Conservation (phyloP, 306 rosid genomes). For the Canavalia ensiformis region DNA sequence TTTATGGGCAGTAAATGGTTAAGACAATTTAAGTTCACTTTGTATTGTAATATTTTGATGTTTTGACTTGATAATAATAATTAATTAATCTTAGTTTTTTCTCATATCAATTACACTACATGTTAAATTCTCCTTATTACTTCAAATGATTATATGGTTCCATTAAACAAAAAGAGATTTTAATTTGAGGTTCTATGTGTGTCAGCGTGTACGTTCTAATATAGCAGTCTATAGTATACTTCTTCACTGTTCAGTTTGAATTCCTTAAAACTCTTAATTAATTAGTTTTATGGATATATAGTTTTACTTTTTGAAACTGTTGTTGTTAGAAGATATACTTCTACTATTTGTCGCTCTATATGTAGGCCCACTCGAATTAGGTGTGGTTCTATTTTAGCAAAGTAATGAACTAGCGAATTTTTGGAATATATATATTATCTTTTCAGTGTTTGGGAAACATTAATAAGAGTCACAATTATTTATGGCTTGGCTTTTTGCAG, state of each 20-base stretch:
- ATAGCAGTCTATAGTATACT: no score
- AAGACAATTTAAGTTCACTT: not conserved
- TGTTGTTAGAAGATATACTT: not conserved
- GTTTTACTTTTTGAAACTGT: not conserved
- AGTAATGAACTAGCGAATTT: constrained; percentile 16
- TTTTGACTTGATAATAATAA: not conserved
- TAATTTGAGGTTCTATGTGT: no score
- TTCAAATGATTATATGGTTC: no score
- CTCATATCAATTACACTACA: no score
- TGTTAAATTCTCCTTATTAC: no score
- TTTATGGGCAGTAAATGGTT: not conserved
- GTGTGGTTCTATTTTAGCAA: not conserved
- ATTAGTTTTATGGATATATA: no score
- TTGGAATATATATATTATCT: not conserved
- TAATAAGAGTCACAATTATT: constrained; percentile 3
- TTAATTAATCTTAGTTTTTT: no score
- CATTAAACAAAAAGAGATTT: no score
- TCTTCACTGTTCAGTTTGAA: no score
- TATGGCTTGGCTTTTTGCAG: constrained; percentile 49
- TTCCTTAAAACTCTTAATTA: no score
- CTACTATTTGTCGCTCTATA: not conserved
- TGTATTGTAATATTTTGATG: not conserved
- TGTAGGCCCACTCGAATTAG: constrained; percentile 1
- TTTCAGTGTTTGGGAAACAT: not conserved
- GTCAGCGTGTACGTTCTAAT: no score